A percentile compares a stretch with the other conserved stretches of the same genome.
These are phyloP conservation scores for Wickerhamomyces xylosicus DNA, from an alignment of 805 yeast genomes.

Conservation along the genomic window DNA sequence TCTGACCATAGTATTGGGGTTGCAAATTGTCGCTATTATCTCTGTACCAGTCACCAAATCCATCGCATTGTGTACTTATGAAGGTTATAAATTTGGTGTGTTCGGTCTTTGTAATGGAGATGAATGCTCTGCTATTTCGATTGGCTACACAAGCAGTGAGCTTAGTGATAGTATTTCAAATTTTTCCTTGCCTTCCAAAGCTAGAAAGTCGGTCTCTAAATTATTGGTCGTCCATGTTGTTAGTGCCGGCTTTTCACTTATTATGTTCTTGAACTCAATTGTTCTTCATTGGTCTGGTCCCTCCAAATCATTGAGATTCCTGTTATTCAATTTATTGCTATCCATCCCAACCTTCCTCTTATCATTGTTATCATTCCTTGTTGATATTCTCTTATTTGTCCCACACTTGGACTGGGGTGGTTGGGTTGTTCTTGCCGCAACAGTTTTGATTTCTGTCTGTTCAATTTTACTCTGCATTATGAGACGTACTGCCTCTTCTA, in stretches of 20 bases:
- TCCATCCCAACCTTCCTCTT: conserved; percentile 62
- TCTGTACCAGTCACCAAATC: conserved; percentile 47
- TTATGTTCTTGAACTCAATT: conserved; percentile 31
- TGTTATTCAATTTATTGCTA: conserved; percentile 44
- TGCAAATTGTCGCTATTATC: conserved; percentile 49
- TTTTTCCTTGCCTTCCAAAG: conserved; percentile 46
- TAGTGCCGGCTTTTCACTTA: conserved; percentile 42
- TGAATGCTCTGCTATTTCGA: conserved; percentile 28
- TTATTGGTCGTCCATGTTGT: conserved; percentile 60
- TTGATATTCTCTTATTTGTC: conserved; percentile 71
- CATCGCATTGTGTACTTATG: conserved; percentile 39
- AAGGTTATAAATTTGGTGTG: conserved; percentile 50
- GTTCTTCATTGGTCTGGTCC: conserved; percentile 28
- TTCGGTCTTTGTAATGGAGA: conserved; percentile 49
- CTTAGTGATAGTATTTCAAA: conserved; percentile 23
- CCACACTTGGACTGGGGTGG: conserved; percentile 75
- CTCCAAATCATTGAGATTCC: conserved; percentile 27
- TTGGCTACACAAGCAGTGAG: conserved; percentile 32
- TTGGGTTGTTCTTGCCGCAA: conserved; percentile 69
- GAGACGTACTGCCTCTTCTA: conserved; percentile 48
- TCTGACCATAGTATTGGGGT: conserved; percentile 38
- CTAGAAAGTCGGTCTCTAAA: conserved; percentile 47
- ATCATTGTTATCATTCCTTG: conserved; percentile 63
- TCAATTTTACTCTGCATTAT: conserved; percentile 62
- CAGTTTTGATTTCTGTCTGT: conserved; percentile 51